A percentile compares a stretch with the other conserved stretches of the same genome.
Conservation (phyloP, 2,329 filamentous ascomycete species). For the Fusarium denticulatum region DNA sequence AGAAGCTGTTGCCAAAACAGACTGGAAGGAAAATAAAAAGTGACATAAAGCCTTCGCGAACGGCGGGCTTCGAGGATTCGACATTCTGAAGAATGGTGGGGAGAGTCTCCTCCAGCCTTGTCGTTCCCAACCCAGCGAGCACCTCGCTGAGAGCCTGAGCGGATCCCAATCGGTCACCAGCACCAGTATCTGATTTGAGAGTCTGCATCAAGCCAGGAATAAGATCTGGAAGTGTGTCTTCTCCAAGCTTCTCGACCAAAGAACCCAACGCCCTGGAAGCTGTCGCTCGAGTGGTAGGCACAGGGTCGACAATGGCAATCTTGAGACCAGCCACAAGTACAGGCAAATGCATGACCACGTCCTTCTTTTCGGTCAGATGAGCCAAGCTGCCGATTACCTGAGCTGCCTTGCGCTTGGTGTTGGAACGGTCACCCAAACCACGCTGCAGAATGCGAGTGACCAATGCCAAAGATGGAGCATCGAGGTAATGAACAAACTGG, state of each 20-base stretch:
- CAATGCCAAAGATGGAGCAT: conserved; percentile 92
- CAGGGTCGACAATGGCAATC: conserved; percentile 89
- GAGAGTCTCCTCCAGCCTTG: conserved; percentile 91
- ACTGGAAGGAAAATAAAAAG: conserved; percentile 99
- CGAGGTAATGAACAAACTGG: conserved; percentile 98
- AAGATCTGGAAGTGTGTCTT: conserved; percentile 94
- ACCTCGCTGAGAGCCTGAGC: conserved; percentile 97
- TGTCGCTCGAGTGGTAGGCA: conserved; percentile 94
- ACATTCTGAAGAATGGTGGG: conserved; percentile 98
- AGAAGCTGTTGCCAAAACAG: conserved; percentile 98
- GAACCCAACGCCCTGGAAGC: conserved; percentile 96
- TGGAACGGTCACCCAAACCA: conserved; percentile 88
- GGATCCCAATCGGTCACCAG: conserved; percentile 93
- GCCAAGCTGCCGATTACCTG: conserved; percentile 98
- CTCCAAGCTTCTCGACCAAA: conserved; percentile 96
- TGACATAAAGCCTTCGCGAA: conserved; percentile 99
- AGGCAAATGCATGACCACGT: conserved; percentile 88
- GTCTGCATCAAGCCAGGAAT: conserved; percentile 98
- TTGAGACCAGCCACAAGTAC: conserved; percentile 92
- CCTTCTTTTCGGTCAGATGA: conserved; percentile 95
- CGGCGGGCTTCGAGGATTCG: conserved; percentile 85
- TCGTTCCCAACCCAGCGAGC: conserved; percentile 90
- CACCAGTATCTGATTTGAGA: conserved; percentile 95
- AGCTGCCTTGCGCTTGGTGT: conserved; percentile 93
- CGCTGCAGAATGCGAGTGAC: conserved; percentile 96